A percentile compares a stretch with the other conserved stretches of the same genome.
These are phyloP conservation scores for Fusarium graminum DNA, from an alignment of 2,329 filamentous ascomycete species.

Conservation along the genomic window DNA sequence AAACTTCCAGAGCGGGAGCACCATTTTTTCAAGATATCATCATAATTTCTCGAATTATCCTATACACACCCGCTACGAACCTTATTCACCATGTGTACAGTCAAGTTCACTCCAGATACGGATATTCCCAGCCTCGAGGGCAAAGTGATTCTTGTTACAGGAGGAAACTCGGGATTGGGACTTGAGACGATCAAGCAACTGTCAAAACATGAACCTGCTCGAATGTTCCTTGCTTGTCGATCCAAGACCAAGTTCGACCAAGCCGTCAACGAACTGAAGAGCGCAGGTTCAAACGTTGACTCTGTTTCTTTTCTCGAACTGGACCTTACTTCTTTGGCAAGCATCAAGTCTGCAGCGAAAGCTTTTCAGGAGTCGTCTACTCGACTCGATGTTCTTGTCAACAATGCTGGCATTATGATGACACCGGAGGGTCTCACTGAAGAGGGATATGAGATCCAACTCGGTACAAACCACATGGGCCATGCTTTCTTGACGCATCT, in stretches of 20 bases:
- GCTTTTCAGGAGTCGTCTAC: not conserved
- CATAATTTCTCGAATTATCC: not conserved
- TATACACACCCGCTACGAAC: too few species aligned
- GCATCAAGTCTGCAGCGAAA: conserved; percentile 3
- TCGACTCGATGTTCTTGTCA: conserved; percentile 2
- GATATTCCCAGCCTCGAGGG: conserved; percentile 12
- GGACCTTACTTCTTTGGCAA: conserved; percentile 2
- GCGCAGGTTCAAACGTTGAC: not conserved
- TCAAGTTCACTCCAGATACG: conserved; percentile 1
- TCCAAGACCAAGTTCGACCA: conserved; percentile 19
- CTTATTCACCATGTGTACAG: conserved; percentile 1
- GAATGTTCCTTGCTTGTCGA: conserved; percentile 14
- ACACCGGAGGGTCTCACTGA: conserved; percentile 4
- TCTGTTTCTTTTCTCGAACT: not conserved
- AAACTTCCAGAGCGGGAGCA: not conserved
- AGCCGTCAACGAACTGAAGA: not conserved
- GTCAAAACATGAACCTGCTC: conserved; percentile 7
- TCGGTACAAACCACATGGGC: conserved; percentile 12
- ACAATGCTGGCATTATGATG: conserved; percentile 26
- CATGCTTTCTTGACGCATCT: conserved; percentile 2
- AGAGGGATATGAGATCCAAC: conserved; percentile 18
- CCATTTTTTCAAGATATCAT: not conserved
- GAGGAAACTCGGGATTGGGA: conserved; percentile 10
- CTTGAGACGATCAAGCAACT: conserved; percentile 5
- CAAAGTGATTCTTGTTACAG: conserved; percentile 14